Evolutionary conservation across 2,329 filamentous ascomycete species (phyloP), one percentile per base, ranked within the genome.

Genomic region (Epichloe sibirici): DNA sequence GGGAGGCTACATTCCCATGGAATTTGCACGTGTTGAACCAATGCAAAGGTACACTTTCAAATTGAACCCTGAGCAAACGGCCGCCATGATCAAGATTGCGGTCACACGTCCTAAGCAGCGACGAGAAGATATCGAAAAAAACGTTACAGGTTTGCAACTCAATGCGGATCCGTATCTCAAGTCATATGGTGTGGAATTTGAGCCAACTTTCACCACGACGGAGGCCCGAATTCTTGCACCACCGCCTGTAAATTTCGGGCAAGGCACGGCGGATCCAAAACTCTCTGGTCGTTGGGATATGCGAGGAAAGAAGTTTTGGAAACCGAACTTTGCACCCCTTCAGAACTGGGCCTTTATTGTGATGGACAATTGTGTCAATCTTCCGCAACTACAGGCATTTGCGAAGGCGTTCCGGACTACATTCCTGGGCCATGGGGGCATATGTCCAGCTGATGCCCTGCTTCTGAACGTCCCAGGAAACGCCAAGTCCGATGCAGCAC

Each of bases 31-130:
- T 8, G 57, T 82, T 6, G 61, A 72, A 38, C 66, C 71, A 0
- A 75, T 79, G 62, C 82, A 86, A 63, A 72, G 78, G 0, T 87
- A 84, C 57, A 71, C 72, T 0, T 84, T 72, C 69, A 86, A 86
- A 66, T 65, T 86, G 1, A 76, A 76, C 51, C 72, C 76, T 0
- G 64, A 69, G 0, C 75, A 95, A 70, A 96, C 91, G 0, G 72
- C 84, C 0, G 70, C 77, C 5, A 98, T 98, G 93, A 96, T 98
- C 72, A 91, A 86, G 66, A 89, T 91, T 61, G 90, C 91, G 0
- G 91, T 95, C 4, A 88, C 86, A 5, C 78, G 84, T 1, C 93
- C 93, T 0, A 65, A 66, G 0, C 65, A 82, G 34, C 86, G 93
- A n/a, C 78, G 81, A 58, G 60, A 65, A 0, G 80, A 86, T 21